A percentile compares a stretch with the other conserved stretches of the same genome.
Evolutionary conservation across 257 asterid genomes (phyloP).

Genomic region (Salvia splendens): DNA sequence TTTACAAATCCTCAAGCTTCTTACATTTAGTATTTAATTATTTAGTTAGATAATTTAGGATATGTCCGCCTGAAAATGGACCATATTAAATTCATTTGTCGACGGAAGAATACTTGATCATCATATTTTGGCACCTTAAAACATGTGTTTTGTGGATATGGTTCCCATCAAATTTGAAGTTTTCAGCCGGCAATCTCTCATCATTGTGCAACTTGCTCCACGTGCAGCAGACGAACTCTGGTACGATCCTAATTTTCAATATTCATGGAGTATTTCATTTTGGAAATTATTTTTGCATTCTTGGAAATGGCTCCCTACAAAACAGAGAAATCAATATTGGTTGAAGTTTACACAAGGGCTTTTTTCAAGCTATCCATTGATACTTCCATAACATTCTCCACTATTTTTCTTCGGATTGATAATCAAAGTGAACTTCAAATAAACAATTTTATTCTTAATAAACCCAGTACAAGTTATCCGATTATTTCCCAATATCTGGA

Average conservation of each 20-base stretch:
- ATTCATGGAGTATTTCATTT: constrained; percentile 12
- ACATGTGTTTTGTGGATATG: background rate
- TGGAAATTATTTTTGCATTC: too few relatives aligned
- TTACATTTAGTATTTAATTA: too few relatives aligned
- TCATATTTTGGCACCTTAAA: background rate
- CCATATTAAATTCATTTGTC: constrained; percentile 48
- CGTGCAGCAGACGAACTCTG: constrained; percentile 98
- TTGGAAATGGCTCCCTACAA: too few relatives aligned
- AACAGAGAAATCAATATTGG: too few relatives aligned
- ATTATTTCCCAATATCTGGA: background rate
- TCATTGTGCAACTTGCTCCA: constrained; percentile 90
- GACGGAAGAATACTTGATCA: background rate
- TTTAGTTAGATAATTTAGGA: too few relatives aligned
- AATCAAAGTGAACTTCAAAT: background rate
- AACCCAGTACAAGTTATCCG: background rate
- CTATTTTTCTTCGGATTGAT: too few relatives aligned
- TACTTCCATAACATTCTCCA: too few relatives aligned
- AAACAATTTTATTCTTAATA: constrained; percentile 9
- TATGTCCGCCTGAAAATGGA: constrained; percentile 80
- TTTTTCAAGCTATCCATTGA: too few relatives aligned
- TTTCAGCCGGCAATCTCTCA: constrained; percentile 90
- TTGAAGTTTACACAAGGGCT: too few relatives aligned
- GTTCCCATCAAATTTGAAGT: background rate
- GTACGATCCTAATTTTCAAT: constrained; percentile 33
- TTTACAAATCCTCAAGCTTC: too few relatives aligned